phyloP scores from a whole-genome alignment of 2,329 filamentous ascomycete species.

The Ambrosiella xylebori region DNA sequence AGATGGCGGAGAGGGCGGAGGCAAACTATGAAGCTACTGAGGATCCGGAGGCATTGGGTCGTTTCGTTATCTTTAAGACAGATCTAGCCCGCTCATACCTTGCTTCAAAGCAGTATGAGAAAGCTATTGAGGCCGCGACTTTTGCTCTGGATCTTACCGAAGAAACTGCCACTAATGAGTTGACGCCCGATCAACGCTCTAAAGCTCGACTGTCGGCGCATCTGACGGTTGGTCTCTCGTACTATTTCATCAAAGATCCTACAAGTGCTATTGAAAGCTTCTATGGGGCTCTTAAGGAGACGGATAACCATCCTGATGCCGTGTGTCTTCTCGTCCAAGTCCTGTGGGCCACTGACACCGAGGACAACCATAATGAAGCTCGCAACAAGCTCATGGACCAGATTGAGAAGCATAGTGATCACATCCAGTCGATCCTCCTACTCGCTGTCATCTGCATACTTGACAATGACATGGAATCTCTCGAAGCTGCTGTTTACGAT shows the following conservation, averaged over 20 bases:
- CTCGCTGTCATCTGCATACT: conserved; percentile 71
- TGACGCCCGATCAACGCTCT: conserved; percentile 45
- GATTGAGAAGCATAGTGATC: conserved; percentile 54
- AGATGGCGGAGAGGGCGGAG: conserved; percentile 55
- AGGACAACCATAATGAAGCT: conserved; percentile 57
- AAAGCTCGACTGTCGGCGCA: conserved; percentile 69
- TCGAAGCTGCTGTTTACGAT: conserved; percentile 66
- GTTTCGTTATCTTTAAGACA: conserved; percentile 66
- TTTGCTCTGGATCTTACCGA: conserved; percentile 62
- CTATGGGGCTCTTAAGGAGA: conserved; percentile 61
- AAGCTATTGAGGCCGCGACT: conserved; percentile 65
- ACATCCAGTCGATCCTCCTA: conserved; percentile 64
- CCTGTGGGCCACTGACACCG: conserved; percentile 74
- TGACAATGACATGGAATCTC: conserved; percentile 59
- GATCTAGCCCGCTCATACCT: conserved; percentile 77
- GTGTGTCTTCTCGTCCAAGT: conserved; percentile 80
- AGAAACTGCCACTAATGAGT: conserved; percentile 50
- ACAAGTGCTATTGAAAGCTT: conserved; percentile 63
- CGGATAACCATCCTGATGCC: conserved; percentile 59
- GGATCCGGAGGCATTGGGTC: conserved; percentile 52
- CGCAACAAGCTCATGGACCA: conserved; percentile 65
- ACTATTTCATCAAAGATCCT: conserved; percentile 52
- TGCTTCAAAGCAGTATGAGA: conserved; percentile 43
- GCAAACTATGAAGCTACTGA: conserved; percentile 72
- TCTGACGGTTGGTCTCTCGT: conserved; percentile 67